Evolutionary conservation across 768 basidiomycete genomes (phyloP), one percentile per base, ranked within the genome.

Genomic region (Lactifluus subvellereus): DNA sequence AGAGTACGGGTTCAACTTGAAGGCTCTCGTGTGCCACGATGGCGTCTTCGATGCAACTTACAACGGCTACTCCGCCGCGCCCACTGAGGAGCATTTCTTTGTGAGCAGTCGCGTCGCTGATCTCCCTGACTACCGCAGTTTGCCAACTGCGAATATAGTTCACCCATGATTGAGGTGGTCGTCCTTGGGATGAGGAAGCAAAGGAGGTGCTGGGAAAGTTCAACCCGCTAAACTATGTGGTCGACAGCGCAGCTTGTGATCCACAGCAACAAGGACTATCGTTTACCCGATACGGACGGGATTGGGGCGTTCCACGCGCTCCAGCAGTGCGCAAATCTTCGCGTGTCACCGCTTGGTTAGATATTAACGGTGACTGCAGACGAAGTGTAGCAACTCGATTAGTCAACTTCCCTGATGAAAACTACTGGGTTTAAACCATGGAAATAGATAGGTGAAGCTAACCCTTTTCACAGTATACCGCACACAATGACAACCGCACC

Each of bases 11-110:
- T 93, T 94, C 71, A 82, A 82, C 22, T 97, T 98, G 80, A 97
- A 95, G 76, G 92, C 93, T 4, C 79, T 98, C 48, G 83, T 95
- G 13, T 88, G 86, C 68, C 96, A 98, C 70, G 96, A 99, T 70
- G 96, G 96, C 9, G 91, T 94, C 72, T 94, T 94, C 67, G 89
- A 92, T 69, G 79, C 87, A 4, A 79, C 74, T 8, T 89, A 89
- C 73, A 88, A 87, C 52, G 92, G 88, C n/a, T 94, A 86, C 71
- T 83, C 20, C 9, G 16, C 58, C 43, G n/a, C 22, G n/a, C n/a
- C 88, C 14, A 97, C 94, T 10, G 95, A 98, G 56, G n/a, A 18
- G 7, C 50, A 94, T 40, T 92, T 87, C 81, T 95, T 94, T 76
- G 91, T 91, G 70, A 69, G 88, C 77, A 30, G 43, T 60, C 50